These are phyloP conservation scores for Calonectria pseudoreteaudii DNA, from an alignment of 2,329 filamentous ascomycete genomes.

Conservation along the genomic window DNA sequence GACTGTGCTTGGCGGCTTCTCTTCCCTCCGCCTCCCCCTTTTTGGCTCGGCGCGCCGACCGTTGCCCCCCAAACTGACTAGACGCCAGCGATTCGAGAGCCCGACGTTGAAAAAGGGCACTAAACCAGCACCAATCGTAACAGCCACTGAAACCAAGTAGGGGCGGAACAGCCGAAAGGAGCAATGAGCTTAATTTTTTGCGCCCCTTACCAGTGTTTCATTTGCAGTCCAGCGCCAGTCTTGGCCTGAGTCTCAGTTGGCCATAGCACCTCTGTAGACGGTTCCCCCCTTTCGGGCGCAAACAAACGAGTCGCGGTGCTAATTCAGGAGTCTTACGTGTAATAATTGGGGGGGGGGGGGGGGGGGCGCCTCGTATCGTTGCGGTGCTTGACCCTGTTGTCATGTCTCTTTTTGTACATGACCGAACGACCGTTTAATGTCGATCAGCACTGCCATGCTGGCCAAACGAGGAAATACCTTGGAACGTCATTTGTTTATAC, in stretches of 20 bases:
- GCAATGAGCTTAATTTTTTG: neutral
- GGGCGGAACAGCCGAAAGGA: constrained; percentile 1
- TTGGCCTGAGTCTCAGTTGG: neutral
- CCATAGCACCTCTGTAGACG: neutral
- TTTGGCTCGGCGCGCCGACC: neutral
- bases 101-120: neutral
- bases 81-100: neutral
- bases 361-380: neutral
- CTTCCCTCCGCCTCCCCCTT: neutral
- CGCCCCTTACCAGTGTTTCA: neutral
- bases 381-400: neutral
- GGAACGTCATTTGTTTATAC: neutral
- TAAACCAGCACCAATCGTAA: neutral
- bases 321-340: neutral
- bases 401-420: neutral
- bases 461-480: neutral
- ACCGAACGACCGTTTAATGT: neutral
- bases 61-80: neutral
- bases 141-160: neutral
- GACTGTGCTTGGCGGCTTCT: neutral
- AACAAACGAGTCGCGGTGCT: neutral
- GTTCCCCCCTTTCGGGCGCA: neutral
- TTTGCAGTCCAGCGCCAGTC: neutral
- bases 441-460: neutral
- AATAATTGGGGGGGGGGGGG: neutral